These are phyloP conservation scores for Arabidopsis arenosa DNA, from an alignment of 345 rosid species.

Conservation along the genomic window DNA sequence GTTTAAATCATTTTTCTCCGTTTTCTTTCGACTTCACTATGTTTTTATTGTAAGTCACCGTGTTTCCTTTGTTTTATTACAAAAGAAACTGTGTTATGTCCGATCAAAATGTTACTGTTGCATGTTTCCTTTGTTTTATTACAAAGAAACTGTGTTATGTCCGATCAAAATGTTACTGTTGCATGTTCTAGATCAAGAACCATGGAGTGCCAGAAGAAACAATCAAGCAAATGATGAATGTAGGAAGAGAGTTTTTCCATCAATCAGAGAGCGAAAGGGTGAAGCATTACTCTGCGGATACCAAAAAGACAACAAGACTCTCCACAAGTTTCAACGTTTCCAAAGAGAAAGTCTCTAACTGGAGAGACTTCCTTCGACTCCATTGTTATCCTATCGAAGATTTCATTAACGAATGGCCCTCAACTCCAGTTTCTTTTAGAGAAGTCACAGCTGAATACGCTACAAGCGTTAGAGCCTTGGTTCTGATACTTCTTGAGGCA, in stretches of 20 bases:
- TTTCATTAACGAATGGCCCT: slow-evolving; percentile 74
- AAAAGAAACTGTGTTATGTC: background rate
- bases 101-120: background rate
- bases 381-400: slow-evolving; percentile 76
- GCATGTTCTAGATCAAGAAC: slow-evolving; percentile 62
- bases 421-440: slow-evolving; percentile 72
- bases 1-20: too few relatives aligned
- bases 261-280: slow-evolving; percentile 72
- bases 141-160: background rate
- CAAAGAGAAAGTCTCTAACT: slow-evolving; percentile 68
- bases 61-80: background rate
- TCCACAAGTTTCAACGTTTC: slow-evolving; percentile 80
- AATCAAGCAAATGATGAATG: slow-evolving; percentile 44
- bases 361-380: slow-evolving; percentile 86
- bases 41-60: background rate
- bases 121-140: background rate
- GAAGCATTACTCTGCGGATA: slow-evolving; percentile 69
- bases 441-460: slow-evolving; percentile 63
- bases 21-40: too few relatives aligned
- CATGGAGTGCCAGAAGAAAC: slow-evolving; percentile 58
- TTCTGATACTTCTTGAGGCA: slow-evolving; percentile 61
- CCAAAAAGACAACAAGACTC: slow-evolving; percentile 57
- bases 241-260: slow-evolving; percentile 62
- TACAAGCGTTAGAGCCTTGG: slow-evolving; percentile 54
- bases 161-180: background rate